Evolutionary conservation across 148 eudicot species (phyloP).

Genomic region (Diospyros kaki): DNA sequence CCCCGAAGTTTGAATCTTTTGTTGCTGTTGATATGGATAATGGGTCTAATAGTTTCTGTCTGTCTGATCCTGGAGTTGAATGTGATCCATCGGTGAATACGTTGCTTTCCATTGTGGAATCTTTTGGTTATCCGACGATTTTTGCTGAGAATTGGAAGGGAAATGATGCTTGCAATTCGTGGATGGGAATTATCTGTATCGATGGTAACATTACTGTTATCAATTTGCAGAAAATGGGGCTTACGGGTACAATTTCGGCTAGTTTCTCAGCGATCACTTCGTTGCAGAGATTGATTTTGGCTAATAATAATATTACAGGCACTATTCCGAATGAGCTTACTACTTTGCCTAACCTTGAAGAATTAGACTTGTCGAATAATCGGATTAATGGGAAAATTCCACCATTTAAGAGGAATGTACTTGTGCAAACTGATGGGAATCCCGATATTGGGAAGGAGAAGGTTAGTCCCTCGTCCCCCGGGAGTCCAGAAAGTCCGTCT

Average conservation of each 20-base stretch:
- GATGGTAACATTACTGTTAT: conserved; percentile 50
- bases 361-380: conserved; percentile 65
- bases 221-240: conserved; percentile 43
- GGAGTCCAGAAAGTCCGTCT: background rate
- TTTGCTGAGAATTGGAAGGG: conserved; percentile 68
- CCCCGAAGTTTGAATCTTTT: conserved; percentile 36
- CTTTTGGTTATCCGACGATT: conserved; percentile 55
- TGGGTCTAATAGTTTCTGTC: conserved; percentile 62
- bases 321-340: conserved; percentile 63
- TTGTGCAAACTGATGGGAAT: conserved; percentile 45
- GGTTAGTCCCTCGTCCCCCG: conserved; percentile 22
- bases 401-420: conserved; percentile 32
- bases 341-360: conserved; percentile 41
- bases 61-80: conserved; percentile 36
- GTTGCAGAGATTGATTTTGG: conserved; percentile 42
- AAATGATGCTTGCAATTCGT: conserved; percentile 57
- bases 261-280: conserved; percentile 46
- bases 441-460: conserved; percentile 46
- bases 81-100: conserved; percentile 57
- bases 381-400: conserved; percentile 56
- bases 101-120: conserved; percentile 43
- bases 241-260: conserved; percentile 66
- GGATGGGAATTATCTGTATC: conserved; percentile 59
- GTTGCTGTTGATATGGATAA: conserved; percentile 36
- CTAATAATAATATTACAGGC: conserved; percentile 67